Evolutionary conservation across 2,329 filamentous ascomycete species (phyloP), one percentile per base, ranked within the genome.

Genomic region (Fusarium agapanthi): DNA sequence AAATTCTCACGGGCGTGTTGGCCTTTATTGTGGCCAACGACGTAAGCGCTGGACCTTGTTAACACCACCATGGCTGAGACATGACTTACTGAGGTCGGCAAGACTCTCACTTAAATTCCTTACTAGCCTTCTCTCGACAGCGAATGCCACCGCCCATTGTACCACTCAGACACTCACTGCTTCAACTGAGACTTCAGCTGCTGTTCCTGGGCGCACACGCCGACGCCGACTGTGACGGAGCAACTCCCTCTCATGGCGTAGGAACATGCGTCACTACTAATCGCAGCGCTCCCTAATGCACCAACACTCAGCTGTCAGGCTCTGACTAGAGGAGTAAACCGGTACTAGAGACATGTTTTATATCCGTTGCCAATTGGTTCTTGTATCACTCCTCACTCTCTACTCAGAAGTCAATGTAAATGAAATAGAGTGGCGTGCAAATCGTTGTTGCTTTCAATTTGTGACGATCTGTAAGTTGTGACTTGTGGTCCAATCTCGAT

Each of bases 391-490:
- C 20, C 30, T 18, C 8, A 14, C 6, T 6, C n/a, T n/a, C 8
- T 24, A 14, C n/a, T 14, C 12, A 50, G 5, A 8, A 24, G 7
- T 24, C 28, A 34, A 34, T 18, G 18, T 6, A 13, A 10, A 18
- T 3, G 20, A 9, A 13, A 18, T n/a, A 4, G 15, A 3, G 22
- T 9, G 12, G n/a, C 6, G 13, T 10, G 1, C 11, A n/a, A 18
- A n/a, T 3, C 10, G 22, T 3, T 32, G 15, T 13, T n/a, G 22
- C 16, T 8, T 35, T 24, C 6, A 14, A 20, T 20, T 2, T 22
- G 13, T 35, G 16, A 13, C 8, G 16, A 50, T 24, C 30, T 50
- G 12, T 9, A 50, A 18, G 15, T 7, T 24, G 22, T 24, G 22
- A 32, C 15, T 22, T 22, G 26, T 22, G 9, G 26, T 20, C 20